A percentile compares a stretch with the other conserved stretches of the same genome.
Evolutionary conservation across 192 early-diverging fungal species (phyloP).

Genomic region (Coemansia sp.): DNA sequence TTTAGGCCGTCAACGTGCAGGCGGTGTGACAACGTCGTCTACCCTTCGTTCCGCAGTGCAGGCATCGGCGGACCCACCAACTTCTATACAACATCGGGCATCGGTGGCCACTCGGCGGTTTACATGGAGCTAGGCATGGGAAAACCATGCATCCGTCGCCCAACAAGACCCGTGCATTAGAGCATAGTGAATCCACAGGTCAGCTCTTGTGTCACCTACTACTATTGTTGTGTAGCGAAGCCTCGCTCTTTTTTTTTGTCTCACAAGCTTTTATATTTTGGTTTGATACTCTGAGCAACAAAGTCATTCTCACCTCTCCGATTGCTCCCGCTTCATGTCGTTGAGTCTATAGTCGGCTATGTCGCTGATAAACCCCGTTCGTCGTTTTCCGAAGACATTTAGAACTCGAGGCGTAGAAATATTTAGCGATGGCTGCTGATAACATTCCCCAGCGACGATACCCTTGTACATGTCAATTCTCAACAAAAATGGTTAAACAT

Average conservation of each 20-base stretch:
- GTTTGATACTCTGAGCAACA: too few relatives aligned
- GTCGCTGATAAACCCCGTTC: neutral
- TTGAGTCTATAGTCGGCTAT: neutral
- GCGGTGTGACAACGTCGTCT: neutral
- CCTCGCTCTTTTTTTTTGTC: too few relatives aligned
- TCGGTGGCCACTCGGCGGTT: neutral
- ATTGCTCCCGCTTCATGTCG: too few relatives aligned
- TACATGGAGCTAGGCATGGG: conserved; percentile 1
- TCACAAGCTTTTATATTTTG: too few relatives aligned
- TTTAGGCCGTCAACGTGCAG: neutral
- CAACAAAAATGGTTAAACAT: too few relatives aligned
- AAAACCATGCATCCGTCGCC: neutral
- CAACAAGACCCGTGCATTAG: neutral
- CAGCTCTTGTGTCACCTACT: neutral
- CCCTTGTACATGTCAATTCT: too few relatives aligned
- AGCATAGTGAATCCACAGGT: neutral
- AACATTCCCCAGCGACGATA: too few relatives aligned
- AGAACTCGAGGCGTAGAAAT: too few relatives aligned
- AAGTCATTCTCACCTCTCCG: too few relatives aligned
- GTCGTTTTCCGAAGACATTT: neutral
- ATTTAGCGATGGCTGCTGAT: too few relatives aligned
- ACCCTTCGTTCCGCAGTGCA: neutral
- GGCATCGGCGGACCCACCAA: neutral
- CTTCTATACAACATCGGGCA: neutral
- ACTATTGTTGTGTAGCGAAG: too few relatives aligned